phyloP scores from a whole-genome alignment of 495 filamentous ascomycete genomes.

The Evansstolkia leycettana region DNA sequence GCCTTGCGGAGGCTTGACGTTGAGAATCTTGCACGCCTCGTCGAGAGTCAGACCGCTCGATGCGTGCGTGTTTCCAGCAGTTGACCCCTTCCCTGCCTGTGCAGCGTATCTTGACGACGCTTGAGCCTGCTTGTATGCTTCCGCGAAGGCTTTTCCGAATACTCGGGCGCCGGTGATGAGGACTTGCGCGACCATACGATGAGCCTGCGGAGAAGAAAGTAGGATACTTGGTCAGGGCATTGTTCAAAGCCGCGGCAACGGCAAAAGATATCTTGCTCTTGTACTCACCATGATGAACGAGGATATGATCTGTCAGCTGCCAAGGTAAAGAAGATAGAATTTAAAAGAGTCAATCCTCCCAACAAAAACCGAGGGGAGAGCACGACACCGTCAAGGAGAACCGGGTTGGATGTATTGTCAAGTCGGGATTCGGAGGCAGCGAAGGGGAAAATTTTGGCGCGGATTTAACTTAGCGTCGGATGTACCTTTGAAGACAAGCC shows the following conservation, averaged over 20 bases:
- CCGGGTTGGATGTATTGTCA: neutral
- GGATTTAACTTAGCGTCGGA: slow-evolving; percentile 2
- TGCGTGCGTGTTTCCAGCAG: slow-evolving; percentile 36
- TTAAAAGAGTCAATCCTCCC: slow-evolving; percentile 2
- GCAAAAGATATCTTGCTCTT: no score
- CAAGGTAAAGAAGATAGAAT: slow-evolving; percentile 4
- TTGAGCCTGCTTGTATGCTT: slow-evolving; percentile 84
- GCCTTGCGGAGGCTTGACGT: slow-evolving; percentile 76
- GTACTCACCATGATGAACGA: neutral
- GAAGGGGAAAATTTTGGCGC: slow-evolving; percentile 29
- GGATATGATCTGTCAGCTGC: neutral
- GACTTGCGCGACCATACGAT: slow-evolving; percentile 89
- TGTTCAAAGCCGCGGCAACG: no score
- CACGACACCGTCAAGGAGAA: slow-evolving; percentile 4
- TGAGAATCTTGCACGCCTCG: slow-evolving; percentile 95
- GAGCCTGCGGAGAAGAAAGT: slow-evolving; percentile 54
- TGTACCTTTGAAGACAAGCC: no score
- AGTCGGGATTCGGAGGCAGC: slow-evolving; percentile 1
- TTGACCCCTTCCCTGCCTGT: slow-evolving; percentile 39
- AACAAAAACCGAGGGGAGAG: slow-evolving; percentile 4
- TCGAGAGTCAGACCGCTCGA: slow-evolving; percentile 75
- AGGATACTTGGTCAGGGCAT: no score
- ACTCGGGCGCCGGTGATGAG: slow-evolving; percentile 81
- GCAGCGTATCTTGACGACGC: slow-evolving; percentile 73
- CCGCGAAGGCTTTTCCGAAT: slow-evolving; percentile 80